Base-by-base conservation (phyloP, 306 rosid genomes). In the Albizia julibrissin region DNA sequence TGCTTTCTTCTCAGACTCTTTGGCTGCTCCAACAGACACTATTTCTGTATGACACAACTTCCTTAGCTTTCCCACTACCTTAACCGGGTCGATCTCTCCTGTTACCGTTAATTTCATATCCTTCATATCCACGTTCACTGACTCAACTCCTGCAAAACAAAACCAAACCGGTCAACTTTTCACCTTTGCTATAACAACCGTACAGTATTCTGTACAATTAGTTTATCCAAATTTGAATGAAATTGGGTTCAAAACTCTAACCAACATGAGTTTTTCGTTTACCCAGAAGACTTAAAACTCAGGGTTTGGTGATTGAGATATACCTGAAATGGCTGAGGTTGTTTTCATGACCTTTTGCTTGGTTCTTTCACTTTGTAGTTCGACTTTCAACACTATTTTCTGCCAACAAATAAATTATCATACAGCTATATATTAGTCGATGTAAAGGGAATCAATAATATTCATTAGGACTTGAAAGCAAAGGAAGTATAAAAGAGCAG, bases 301-400 rank as follows among this genome's bases (percentile, higher is more conserved):
- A 16, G 8, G 6, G 16, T 14, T 49, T 49, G 56, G 52, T 11
- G 52, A 46, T 43, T 9, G 46, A 46, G 3, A 6, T 3, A n/a
- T 87, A 92, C 97, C 95, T 82, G 80, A 59, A 31, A 91, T 72
- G 58, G 86, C 87, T 72, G 96, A 91, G 44, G 84, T 89, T 37
- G 78, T 44, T 76, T 37, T 88, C 96, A 91, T 87, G 33, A 87
- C 92, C n/a, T 89, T 91, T 58, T 79, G 67, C 91, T 79, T 91
- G 21, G 13, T 14, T 73, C 5, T 89, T 22, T 90, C 84, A 33
- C 90, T 87, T 18, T 81, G 13, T 13, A 89, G 0, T 1, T 69
- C 79, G 81, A 93, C 46, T 52, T 79, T 88, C 87, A 91, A 24
- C 74, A 91, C 88, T 27, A 87, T 69, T 86, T 87, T 88, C 96